phyloP scores from a whole-genome alignment of 805 yeast species.

The Saccharomycopsis javanensis region DNA sequence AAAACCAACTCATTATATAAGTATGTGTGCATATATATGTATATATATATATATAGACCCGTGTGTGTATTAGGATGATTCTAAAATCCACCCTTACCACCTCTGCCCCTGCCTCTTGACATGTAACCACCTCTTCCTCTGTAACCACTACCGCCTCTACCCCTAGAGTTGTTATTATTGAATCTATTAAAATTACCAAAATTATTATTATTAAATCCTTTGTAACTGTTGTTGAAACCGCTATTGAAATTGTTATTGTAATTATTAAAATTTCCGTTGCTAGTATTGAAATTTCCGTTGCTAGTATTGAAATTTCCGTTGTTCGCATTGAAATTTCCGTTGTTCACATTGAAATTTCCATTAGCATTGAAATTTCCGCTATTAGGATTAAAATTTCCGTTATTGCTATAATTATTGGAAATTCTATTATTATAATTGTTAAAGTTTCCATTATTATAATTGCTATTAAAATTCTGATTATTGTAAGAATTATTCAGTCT shows the following conservation, averaged over 20 bases:
- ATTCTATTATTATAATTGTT: conserved; percentile 9
- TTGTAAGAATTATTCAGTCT: conserved; percentile 6
- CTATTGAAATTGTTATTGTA: background rate
- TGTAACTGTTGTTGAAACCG: background rate
- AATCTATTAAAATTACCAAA: conserved; percentile 26
- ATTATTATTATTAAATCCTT: conserved; percentile 20
- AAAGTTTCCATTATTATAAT: conserved; percentile 9
- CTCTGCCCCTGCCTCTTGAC: background rate
- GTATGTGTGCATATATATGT: no score
- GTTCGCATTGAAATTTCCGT: background rate
- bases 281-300: background rate
- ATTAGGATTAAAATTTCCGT: background rate
- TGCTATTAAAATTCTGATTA: conserved; percentile 21
- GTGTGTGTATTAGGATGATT: background rate
- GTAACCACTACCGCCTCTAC: conserved; percentile 20
- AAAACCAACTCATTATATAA: no score
- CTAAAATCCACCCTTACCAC: background rate
- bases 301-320: background rate
- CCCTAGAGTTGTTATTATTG: conserved; percentile 18
- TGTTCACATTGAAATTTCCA: background rate
- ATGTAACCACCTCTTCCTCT: conserved; percentile 21
- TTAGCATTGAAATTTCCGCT: background rate
- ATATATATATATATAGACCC: no score
- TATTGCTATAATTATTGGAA: background rate
- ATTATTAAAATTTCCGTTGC: background rate